Evolutionary conservation across 1,284 basidiomycete species (phyloP).

Genomic region (Xerocomus nothofagi): DNA sequence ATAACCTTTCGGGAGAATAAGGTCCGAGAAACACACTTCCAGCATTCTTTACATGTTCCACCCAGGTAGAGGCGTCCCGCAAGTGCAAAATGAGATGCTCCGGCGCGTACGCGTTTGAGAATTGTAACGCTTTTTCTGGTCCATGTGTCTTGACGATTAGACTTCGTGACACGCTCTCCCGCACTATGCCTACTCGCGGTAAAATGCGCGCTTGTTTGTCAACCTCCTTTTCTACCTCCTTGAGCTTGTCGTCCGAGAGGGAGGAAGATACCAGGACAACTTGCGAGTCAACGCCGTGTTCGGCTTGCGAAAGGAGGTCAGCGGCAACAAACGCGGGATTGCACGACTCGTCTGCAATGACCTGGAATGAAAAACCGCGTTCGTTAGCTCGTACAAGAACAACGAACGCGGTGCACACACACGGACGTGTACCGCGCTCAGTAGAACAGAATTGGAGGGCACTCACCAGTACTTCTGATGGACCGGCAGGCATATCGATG

Average conservation of each 20-base stretch:
- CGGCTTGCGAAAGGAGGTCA: constrained; percentile 95
- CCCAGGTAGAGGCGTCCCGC: constrained; percentile 63
- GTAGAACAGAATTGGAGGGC: background rate
- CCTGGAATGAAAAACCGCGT: constrained; percentile 49
- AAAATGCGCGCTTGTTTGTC: constrained; percentile 87
- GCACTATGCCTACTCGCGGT: constrained; percentile 87
- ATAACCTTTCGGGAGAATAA: constrained; percentile 91
- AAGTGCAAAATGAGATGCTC: constrained; percentile 95
- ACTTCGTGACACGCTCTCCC: constrained; percentile 89
- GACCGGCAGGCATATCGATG: constrained; percentile 99
- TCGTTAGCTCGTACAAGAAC: constrained; percentile 38
- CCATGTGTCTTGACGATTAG: constrained; percentile 78
- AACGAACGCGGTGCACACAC: constrained; percentile 37
- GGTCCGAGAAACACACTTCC: constrained; percentile 96
- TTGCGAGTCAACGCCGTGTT: constrained; percentile 98
- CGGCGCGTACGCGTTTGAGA: constrained; percentile 97
- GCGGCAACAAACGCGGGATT: constrained; percentile 93
- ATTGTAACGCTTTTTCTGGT: constrained; percentile 77
- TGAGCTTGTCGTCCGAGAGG: constrained; percentile 63
- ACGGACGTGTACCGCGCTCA: constrained; percentile 17
- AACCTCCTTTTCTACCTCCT: constrained; percentile 81
- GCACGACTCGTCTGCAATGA: constrained; percentile 88
- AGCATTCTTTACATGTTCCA: constrained; percentile 81
- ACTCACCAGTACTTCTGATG: constrained; percentile 92
- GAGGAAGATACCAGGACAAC: constrained; percentile 88